These are phyloP conservation scores for Chiua virens DNA, from an alignment of 768 basidiomycete species.

Conservation along the genomic window DNA sequence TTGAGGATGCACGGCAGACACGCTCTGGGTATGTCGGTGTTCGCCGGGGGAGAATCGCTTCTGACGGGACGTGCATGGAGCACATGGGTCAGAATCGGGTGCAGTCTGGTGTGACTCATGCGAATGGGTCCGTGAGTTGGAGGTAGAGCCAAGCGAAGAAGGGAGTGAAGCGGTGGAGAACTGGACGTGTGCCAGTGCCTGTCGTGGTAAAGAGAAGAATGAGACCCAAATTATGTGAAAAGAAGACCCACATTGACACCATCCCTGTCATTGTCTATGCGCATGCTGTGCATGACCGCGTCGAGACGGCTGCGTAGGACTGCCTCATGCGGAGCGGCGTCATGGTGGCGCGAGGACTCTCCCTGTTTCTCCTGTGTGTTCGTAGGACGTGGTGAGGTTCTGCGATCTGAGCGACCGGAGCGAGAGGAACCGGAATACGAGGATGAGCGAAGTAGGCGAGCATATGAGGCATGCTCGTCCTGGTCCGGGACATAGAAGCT, in stretches of 20 bases:
- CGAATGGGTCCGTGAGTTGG: slow-evolving; percentile 23
- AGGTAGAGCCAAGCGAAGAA: slow-evolving; percentile 31
- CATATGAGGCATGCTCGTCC: slow-evolving; percentile 26
- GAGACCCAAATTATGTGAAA: neutral
- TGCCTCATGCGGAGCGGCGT: slow-evolving; percentile 49
- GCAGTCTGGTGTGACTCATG: slow-evolving; percentile 28
- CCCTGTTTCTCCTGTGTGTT: slow-evolving; percentile 19
- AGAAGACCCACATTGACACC: slow-evolving; percentile 23
- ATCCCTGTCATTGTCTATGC: slow-evolving; percentile 23
- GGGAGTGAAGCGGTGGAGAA: slow-evolving; percentile 25
- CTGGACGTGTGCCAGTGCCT: slow-evolving; percentile 23
- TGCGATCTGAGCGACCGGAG: slow-evolving; percentile 22
- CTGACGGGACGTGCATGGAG: neutral
- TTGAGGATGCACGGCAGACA: slow-evolving; percentile 8
- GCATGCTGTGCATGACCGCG: slow-evolving; percentile 43
- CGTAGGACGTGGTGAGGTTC: slow-evolving; percentile 10
- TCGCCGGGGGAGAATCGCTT: slow-evolving; percentile 1
- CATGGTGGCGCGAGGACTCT: slow-evolving; percentile 23
- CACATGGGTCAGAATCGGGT: slow-evolving; percentile 20
- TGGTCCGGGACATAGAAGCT: slow-evolving; percentile 36
- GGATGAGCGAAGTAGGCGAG: slow-evolving; percentile 26
- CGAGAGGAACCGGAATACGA: slow-evolving; percentile 28
- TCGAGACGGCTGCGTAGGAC: slow-evolving; percentile 55
- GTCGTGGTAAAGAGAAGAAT: slow-evolving; percentile 14
- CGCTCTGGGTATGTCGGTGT: slow-evolving; percentile 14